Conservation (phyloP, 768 basidiomycete species). For the Rossbeevera mucosa region DNA sequence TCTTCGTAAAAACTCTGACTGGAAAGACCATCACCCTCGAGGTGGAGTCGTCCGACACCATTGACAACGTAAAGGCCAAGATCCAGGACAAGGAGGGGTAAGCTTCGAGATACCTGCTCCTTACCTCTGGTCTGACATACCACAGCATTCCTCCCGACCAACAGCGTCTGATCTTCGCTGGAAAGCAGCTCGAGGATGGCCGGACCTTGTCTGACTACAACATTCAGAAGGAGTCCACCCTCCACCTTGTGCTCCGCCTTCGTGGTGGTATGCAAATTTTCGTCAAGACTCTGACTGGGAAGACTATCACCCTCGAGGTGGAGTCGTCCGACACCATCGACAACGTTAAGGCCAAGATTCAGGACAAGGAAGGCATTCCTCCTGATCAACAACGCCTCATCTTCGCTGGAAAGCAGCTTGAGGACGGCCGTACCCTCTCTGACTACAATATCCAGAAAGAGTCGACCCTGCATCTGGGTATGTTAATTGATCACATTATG, state of each 20-base stretch:
- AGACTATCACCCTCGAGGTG: conserved; percentile 89
- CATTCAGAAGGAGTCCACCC: conserved; percentile 94
- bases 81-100: conserved; percentile 75
- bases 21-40: conserved; percentile 69
- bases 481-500: not conserved
- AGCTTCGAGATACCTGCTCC: not conserved
- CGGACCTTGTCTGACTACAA: conserved; percentile 87
- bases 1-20: conserved; percentile 84
- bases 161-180: conserved; percentile 94
- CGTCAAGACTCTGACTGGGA: conserved; percentile 79
- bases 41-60: conserved; percentile 27
- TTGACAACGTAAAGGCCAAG: conserved; percentile 28
- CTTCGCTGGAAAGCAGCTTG: conserved; percentile 90
- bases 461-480: conserved; percentile 57
- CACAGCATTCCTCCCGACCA: conserved; percentile 78
- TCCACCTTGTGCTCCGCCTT: conserved; percentile 84
- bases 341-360: conserved; percentile 88
- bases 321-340: conserved; percentile 86
- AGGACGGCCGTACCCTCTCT: conserved; percentile 85
- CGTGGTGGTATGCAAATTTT: conserved; percentile 89
- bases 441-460: conserved; percentile 93
- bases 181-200: conserved; percentile 93
- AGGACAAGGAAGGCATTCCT: conserved; percentile 87
- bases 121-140: not conserved
- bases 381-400: conserved; percentile 90